A percentile compares a stretch with the other conserved stretches of the same genome.
These are phyloP conservation scores for Exophiala lecanii-corni DNA, from an alignment of 2,329 filamentous ascomycete species.

Conservation along the genomic window DNA sequence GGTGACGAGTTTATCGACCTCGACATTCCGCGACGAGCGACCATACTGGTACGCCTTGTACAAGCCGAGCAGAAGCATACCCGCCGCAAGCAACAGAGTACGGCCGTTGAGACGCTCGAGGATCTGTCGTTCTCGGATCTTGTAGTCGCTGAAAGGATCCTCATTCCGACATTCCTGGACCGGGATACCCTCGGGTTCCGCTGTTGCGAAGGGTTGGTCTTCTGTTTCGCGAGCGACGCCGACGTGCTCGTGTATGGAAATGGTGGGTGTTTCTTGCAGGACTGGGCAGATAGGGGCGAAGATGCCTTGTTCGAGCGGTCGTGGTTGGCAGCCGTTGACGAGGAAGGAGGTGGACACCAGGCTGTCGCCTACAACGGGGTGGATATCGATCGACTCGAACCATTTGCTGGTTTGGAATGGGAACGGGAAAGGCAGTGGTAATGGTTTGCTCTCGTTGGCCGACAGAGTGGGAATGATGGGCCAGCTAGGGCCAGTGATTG, in stretches of 20 bases:
- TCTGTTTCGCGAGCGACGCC: too few relatives aligned
- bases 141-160: too few relatives aligned
- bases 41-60: too few relatives aligned
- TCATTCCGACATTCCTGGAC: too few relatives aligned
- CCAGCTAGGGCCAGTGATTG: neutral
- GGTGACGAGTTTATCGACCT: too few relatives aligned
- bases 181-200: too few relatives aligned
- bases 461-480: neutral
- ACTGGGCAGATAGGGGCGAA: slow-evolving; percentile 8
- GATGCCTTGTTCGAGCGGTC: slow-evolving; percentile 1
- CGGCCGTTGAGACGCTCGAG: too few relatives aligned
- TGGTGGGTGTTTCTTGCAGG: neutral
- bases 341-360: neutral
- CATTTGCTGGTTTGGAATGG: neutral
- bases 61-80: too few relatives aligned
- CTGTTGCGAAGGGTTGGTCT: too few relatives aligned
- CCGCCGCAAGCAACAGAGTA: too few relatives aligned
- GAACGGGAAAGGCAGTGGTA: neutral
- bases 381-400: neutral
- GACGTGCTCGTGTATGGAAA: neutral
- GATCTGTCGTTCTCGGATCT: too few relatives aligned
- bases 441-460: neutral
- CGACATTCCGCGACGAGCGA: too few relatives aligned
- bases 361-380: neutral
- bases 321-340: slow-evolving; percentile 2